Conservation (phyloP, 805 yeast genomes). For the Yamadazyma ubonensis region DNA sequence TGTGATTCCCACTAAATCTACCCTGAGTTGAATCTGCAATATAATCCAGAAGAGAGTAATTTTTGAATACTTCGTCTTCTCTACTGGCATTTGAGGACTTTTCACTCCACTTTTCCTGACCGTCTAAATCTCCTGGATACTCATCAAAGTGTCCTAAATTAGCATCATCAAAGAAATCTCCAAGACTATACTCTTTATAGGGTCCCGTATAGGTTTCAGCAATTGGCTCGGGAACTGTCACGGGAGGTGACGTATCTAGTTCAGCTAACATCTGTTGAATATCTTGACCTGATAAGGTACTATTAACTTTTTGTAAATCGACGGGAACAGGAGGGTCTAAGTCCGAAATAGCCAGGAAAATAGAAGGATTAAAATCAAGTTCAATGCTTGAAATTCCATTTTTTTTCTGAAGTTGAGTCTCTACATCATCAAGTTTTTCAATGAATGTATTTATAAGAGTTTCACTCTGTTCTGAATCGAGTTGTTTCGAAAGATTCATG, state of each 20-base stretch:
- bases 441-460: neutral
- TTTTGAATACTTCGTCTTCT: neutral
- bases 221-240: too few relatives aligned
- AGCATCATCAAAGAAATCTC: constrained; percentile 9
- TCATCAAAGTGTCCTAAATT: constrained; percentile 6
- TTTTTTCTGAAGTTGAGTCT: neutral
- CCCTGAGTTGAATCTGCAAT: constrained; percentile 3
- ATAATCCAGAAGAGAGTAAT: constrained; percentile 5
- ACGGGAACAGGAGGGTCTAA: neutral
- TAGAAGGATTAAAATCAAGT: constrained; percentile 1
- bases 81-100: neutral
- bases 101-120: neutral
- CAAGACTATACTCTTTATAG: constrained; percentile 4
- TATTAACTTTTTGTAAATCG: neutral
- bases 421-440: constrained; percentile 3
- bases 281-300: constrained; percentile 1
- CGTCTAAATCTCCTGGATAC: neutral
- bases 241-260: neutral
- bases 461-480: constrained; percentile 1
- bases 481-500: constrained; percentile 1
- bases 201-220: neutral
- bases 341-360: constrained; percentile 1
- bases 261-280: constrained; percentile 3
- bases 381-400: neutral
- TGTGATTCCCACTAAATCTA: constrained; percentile 3